These are phyloP conservation scores for Hypoxylon sp. DNA, from an alignment of 2,329 filamentous ascomycete genomes.

Conservation along the genomic window DNA sequence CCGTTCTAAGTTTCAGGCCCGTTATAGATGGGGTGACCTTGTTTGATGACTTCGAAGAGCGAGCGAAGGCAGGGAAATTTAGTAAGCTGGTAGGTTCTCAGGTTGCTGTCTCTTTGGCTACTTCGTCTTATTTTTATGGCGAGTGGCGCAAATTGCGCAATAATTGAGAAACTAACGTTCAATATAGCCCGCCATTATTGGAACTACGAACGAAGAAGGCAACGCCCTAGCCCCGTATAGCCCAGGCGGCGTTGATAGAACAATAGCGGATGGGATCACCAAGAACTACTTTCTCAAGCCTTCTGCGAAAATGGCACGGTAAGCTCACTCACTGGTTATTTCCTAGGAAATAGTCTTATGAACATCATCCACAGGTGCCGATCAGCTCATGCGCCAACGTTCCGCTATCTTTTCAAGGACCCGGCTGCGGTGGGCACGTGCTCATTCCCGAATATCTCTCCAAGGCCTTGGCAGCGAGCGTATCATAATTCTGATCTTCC, in stretches of 20 bases:
- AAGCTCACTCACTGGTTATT: neutral
- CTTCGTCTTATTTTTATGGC: neutral
- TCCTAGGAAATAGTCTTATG: neutral
- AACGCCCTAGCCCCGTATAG: slow-evolving; percentile 16
- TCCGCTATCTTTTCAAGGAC: slow-evolving; percentile 2
- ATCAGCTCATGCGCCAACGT: neutral
- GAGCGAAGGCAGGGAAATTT: slow-evolving; percentile 13
- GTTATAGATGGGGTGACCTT: slow-evolving; percentile 11
- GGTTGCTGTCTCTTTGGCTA: neutral
- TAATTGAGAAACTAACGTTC: neutral
- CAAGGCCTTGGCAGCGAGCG: slow-evolving; percentile 1
- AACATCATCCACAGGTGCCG: neutral
- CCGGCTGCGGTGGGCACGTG: neutral
- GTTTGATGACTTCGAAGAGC: slow-evolving; percentile 13
- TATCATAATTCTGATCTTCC: slow-evolving; percentile 11
- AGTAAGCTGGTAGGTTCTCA: slow-evolving; percentile 10
- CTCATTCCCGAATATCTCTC: slow-evolving; percentile 9
- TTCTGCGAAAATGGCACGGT: neutral
- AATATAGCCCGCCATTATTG: slow-evolving; percentile 19
- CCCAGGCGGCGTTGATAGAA: slow-evolving; percentile 4
- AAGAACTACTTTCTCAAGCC: slow-evolving; percentile 1
- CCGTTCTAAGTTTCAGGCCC: slow-evolving; percentile 7
- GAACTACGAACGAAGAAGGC: slow-evolving; percentile 8
- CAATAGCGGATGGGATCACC: neutral
- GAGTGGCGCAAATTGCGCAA: neutral